Conservation (phyloP, 139 green algal genomes). For the Pleodorina starrii region DNA sequence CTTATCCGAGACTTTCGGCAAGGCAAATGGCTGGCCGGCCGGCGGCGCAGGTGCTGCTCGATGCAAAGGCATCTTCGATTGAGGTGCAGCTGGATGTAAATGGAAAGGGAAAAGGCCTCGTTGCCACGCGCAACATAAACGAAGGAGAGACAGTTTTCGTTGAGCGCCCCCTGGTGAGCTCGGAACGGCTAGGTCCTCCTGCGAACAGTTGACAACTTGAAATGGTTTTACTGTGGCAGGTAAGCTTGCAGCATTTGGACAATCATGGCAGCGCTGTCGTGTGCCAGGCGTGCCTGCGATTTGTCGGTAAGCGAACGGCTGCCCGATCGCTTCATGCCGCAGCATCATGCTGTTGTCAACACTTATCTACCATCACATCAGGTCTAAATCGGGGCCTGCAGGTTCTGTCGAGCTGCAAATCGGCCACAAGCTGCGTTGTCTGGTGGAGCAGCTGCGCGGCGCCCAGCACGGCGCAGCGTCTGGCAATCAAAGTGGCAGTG, state of each 20-base stretch:
- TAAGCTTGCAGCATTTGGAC: neutral
- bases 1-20: too few relatives aligned
- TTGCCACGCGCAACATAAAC: conserved; percentile 55
- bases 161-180: conserved; percentile 67
- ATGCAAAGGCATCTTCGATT: neutral
- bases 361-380: too few relatives aligned
- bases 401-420: conserved; percentile 71
- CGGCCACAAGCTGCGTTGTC: conserved; percentile 52
- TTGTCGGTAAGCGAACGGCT: conserved; percentile 55
- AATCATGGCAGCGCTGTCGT: conserved; percentile 60
- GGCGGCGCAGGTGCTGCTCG: conserved; percentile 31
- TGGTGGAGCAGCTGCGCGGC: conserved; percentile 44
- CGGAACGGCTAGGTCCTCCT: neutral
- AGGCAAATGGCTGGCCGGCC: too few relatives aligned
- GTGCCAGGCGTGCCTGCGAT: conserved; percentile 71
- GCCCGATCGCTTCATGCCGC: neutral
- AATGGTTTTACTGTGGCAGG: too few relatives aligned
- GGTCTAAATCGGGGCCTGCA: conserved; percentile 16
- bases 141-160: conserved; percentile 58
- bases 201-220: too few relatives aligned
- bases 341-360: neutral
- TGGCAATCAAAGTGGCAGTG: neutral
- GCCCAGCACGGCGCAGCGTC: neutral
- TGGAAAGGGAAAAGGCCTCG: conserved; percentile 70
- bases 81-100: conserved; percentile 60